Evolutionary conservation across 257 asterid species (phyloP), one percentile per base, ranked within the genome.

Genomic region (Vinca minor): DNA sequence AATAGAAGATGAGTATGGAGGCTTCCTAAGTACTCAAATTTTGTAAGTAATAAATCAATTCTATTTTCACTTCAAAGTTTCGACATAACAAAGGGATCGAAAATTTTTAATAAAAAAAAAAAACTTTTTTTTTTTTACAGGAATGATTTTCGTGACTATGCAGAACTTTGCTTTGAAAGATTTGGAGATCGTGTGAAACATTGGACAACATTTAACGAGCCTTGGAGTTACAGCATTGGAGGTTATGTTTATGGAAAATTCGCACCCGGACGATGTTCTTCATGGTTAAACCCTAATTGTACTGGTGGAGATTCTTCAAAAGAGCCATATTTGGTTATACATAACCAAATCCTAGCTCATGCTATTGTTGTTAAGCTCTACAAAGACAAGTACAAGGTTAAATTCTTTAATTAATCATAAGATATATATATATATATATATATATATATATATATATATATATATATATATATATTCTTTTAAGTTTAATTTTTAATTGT

Each of bases 231-330:
- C 35, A 7, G 41, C 12, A 53, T 21, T 13, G 36, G 15, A 0
- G 95, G 89, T 0, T 87, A 87, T 13, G 95, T 84, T 11, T 0
- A 10, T 0, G 91, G 91, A 0, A 17, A 14, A 3, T 11, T 63
- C 0, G 89, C 91, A 0, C 91, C 95, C 0, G 87, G 85, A 1
- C 70, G 88, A 2, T 86, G 95, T 69, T 80, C 91, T n/a, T 38
- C 74, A 1, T 56, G 84, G 81, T 26, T 13, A 39, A 49, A 59
- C 29, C 56, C 23, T 6, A 60, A 41, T 1, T 86, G 95, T 67
- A n/a, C 72, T 0, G 48, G 56, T 1, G 89, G 95, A 1, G 44
- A 87, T 60, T 70, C 91, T 0, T 70, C 76, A 0, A 79, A 77
- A 7, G 87, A 87, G 32, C 95, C 95, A 38, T 87, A 87, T 42